Conservation (phyloP, 768 basidiomycete species). For the Boletus huronensis region DNA sequence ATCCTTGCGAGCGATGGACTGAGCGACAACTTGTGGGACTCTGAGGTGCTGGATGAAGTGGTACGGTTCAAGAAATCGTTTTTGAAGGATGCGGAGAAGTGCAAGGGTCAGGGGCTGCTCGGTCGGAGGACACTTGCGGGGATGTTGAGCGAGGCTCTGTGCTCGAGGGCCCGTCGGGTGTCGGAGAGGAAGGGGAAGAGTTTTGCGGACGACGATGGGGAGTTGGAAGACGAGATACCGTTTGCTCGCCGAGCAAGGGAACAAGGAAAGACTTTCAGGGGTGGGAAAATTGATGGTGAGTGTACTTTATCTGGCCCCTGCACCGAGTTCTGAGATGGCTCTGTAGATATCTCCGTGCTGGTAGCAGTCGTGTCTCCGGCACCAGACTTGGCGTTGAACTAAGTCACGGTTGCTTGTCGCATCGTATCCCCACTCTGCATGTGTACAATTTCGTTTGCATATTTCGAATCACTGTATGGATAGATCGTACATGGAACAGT, state of each 20-base stretch:
- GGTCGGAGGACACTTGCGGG: conserved; percentile 56
- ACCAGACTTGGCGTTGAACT: conserved; percentile 21
- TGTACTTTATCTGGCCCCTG: background rate
- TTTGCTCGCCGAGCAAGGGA: conserved; percentile 80
- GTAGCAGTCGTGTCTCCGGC: conserved; percentile 62
- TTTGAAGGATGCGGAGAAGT: conserved; percentile 20
- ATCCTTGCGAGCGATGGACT: conserved; percentile 81
- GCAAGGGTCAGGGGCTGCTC: conserved; percentile 29
- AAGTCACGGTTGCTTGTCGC: conserved; percentile 6
- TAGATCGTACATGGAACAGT: conserved; percentile 20
- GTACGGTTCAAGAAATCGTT: conserved; percentile 49
- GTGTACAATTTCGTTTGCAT: conserved; percentile 26
- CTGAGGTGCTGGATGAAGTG: conserved; percentile 82
- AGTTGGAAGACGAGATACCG: conserved; percentile 58
- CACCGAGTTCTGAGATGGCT: background rate
- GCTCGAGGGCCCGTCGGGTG: conserved; percentile 70
- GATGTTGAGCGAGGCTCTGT: conserved; percentile 77
- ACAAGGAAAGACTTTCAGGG: conserved; percentile 65
- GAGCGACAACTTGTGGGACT: conserved; percentile 86
- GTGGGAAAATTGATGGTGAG: conserved; percentile 85
- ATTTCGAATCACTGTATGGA: conserved; percentile 21
- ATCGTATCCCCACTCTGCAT: conserved; percentile 17
- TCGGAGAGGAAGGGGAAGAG: conserved; percentile 45
- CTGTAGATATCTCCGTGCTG: conserved; percentile 59
- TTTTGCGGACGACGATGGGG: conserved; percentile 24